Percentiles rank a stretch among this genome's conserved stretches.
These are phyloP conservation scores for Candolleomyces aberdarensis DNA, from an alignment of 768 basidiomycete genomes.

Conservation along the genomic window DNA sequence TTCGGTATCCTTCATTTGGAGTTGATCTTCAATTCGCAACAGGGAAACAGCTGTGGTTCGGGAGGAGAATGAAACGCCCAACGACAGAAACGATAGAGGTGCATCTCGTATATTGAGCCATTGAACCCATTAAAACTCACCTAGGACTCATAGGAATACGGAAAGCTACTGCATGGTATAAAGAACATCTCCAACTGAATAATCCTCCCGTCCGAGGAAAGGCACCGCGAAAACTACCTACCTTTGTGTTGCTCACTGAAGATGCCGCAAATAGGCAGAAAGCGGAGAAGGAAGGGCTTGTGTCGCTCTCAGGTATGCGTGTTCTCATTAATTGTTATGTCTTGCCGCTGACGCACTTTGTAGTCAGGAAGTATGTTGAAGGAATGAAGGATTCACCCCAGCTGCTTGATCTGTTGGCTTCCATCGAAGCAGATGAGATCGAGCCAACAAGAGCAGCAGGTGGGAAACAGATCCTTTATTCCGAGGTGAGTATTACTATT, in stretches of 20 bases:
- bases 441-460: constrained; percentile 58
- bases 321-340: neutral
- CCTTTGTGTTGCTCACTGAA: constrained; percentile 82
- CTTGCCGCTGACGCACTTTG: neutral
- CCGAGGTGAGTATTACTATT: constrained; percentile 52
- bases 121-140: neutral
- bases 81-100: constrained; percentile 96
- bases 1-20: neutral
- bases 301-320: constrained; percentile 56
- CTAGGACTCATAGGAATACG: constrained; percentile 67
- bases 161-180: constrained; percentile 85
- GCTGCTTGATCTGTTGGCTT: constrained; percentile 81
- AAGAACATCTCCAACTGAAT: constrained; percentile 58
- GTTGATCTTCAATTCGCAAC: neutral
- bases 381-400: constrained; percentile 60
- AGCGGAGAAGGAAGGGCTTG: constrained; percentile 63
- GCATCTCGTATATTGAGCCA: constrained; percentile 6
- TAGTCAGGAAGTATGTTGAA: constrained; percentile 81
- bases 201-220: constrained; percentile 53
- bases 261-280: constrained; percentile 81
- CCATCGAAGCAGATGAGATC: constrained; percentile 56
- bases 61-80: constrained; percentile 78
- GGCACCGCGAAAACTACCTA: constrained; percentile 41
- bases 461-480: constrained; percentile 62
- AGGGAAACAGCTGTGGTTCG: constrained; percentile 81